Evolutionary conservation across 768 basidiomycete species (phyloP), one percentile per base, ranked within the genome.

Genomic region (Xerocomellus intermedius): DNA sequence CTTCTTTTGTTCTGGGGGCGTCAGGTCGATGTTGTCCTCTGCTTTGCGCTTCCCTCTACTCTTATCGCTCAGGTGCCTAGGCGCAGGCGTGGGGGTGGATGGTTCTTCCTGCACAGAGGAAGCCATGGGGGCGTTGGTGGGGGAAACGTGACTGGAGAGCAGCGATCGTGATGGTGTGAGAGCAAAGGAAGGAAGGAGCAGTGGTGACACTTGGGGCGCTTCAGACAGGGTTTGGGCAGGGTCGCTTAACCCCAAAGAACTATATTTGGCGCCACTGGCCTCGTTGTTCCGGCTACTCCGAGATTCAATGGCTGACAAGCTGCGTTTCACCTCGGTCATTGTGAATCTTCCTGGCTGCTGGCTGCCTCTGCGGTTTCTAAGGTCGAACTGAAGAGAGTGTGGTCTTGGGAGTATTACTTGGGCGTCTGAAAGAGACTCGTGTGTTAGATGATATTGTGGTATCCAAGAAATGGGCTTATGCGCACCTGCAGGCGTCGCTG

Each of bases 1-100:
- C 65, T 77, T 81, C 55, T 75, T 74, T 53, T 77, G 80, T 63
- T 86, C 86, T 8, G 86, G 84, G 33, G 86, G 86, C 3, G 87
- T 87, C 32, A 79, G 73, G 56, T 84, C 85, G n/a, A 83, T 74
- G 59, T 87, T 79, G 57, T 89, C 87, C 42, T 87, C 85, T 7
- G 86, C 87, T 65, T 89, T 90, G 56, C 88, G 76, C 68, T 90
- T 90, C 8, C 85, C 85, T 61, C 76, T 82, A 33, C 70, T 65
- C 55, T 67, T 71, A 54, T 76, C 70, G 50, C 72, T 69, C 4
- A 61, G 55, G 39, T 61, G 61, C 56, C 73, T 69, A 51, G 67
- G 48, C 56, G 62, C 67, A 52, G 75, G 66, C 42, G 72, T 66
- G 38, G 64, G 71, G 50, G 71, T 74, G 39, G 67, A 63, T n/a